A percentile compares a stretch with the other conserved stretches of the same genome.
Conservation (phyloP, 108 stramenopile genomes). For the Conticribra weissflogii region DNA sequence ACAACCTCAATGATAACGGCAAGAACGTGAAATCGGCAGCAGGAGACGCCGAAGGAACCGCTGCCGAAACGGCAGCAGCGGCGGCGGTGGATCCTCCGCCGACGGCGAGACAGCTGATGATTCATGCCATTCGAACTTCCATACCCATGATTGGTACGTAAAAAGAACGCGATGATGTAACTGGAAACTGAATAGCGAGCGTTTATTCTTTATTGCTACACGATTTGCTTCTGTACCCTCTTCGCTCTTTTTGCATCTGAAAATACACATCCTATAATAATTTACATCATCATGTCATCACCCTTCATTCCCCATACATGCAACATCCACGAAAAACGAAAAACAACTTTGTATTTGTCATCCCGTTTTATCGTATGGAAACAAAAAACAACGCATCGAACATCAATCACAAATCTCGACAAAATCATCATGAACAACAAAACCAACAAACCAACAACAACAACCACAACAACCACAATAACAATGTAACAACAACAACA, state of each 20-base stretch:
- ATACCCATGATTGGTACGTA: conserved; percentile 6
- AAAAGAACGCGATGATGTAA: not conserved
- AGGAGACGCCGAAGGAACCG: not conserved
- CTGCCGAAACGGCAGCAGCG: not conserved
- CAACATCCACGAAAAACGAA: not conserved
- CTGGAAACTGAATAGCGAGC: not conserved
- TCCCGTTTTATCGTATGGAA: not conserved
- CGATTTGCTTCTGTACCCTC: not conserved
- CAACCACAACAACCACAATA: too few species aligned
- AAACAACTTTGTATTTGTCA: not conserved
- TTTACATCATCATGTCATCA: not conserved
- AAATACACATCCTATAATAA: too few species aligned
- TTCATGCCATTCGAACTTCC: not conserved
- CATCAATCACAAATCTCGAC: too few species aligned
- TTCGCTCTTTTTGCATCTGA: not conserved
- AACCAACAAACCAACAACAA: too few species aligned
- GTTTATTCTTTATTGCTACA: not conserved
- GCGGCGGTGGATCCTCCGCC: not conserved
- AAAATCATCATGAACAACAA: not conserved
- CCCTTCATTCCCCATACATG: not conserved
- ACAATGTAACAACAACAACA: too few species aligned
- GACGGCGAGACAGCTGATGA: not conserved
- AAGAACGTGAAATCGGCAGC: too few species aligned
- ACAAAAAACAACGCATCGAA: not conserved
- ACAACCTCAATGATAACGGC: too few species aligned